A percentile compares a stretch with the other conserved stretches of the same genome.
These are phyloP conservation scores for Fusarium cyanostomum DNA, from an alignment of 2,329 filamentous ascomycete genomes.

Conservation along the genomic window DNA sequence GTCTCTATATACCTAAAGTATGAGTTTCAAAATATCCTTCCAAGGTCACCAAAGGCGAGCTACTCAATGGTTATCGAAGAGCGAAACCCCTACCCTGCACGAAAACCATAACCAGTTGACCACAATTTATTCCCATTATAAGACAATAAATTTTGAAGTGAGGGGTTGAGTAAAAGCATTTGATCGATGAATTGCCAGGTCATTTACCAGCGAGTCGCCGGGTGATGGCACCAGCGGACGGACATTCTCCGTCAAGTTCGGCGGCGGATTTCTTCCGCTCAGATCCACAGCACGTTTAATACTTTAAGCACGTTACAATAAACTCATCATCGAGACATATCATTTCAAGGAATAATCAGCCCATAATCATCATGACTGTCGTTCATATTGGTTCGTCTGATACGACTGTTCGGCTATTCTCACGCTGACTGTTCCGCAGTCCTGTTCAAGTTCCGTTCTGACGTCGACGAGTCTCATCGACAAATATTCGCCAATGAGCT, in stretches of 20 bases:
- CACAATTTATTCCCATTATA: too few relatives aligned
- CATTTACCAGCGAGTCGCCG: not conserved
- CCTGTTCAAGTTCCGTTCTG: conserved; percentile 59
- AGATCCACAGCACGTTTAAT: not conserved
- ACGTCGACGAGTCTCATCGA: conserved; percentile 54
- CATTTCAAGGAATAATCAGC: not conserved
- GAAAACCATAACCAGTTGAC: too few relatives aligned
- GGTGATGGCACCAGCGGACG: not conserved
- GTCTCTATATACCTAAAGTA: too few relatives aligned
- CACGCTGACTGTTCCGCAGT: conserved; percentile 46
- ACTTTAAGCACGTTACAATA: not conserved
- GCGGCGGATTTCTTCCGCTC: not conserved
- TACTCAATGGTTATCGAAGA: too few relatives aligned
- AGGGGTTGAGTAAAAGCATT: too few relatives aligned
- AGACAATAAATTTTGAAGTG: too few relatives aligned
- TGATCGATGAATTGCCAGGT: too few relatives aligned
- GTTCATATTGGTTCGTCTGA: conserved; percentile 47
- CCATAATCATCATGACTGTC: conserved; percentile 43
- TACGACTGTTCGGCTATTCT: not conserved
- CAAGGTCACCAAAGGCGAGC: too few relatives aligned
- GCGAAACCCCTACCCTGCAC: too few relatives aligned
- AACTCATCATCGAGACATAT: too few relatives aligned
- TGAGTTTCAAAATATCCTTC: too few relatives aligned
- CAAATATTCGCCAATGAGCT: conserved; percentile 57
- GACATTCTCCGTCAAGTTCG: not conserved